These are phyloP conservation scores for Leucogyrophana mollusca DNA, from an alignment of 768 basidiomycete genomes.

Conservation along the genomic window DNA sequence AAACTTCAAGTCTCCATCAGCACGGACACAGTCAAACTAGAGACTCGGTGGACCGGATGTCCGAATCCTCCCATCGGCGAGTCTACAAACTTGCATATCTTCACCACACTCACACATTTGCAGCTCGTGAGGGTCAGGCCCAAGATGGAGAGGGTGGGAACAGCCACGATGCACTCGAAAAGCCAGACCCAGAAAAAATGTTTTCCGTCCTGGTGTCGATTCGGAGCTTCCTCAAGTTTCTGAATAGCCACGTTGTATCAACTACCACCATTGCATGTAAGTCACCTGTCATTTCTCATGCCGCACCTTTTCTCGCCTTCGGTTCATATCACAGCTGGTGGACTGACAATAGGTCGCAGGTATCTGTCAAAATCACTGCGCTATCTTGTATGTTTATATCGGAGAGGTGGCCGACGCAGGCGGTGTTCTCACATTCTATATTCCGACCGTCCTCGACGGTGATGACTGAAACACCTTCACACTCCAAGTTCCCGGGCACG, in stretches of 20 bases:
- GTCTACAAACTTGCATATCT: slow-evolving; percentile 3
- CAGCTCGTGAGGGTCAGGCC: slow-evolving; percentile 20
- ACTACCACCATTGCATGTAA: slow-evolving; percentile 83
- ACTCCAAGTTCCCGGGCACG: too few relatives aligned
- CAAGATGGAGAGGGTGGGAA: slow-evolving; percentile 33
- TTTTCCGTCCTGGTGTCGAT: slow-evolving; percentile 70
- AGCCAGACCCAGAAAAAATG: slow-evolving; percentile 53
- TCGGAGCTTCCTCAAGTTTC: slow-evolving; percentile 76
- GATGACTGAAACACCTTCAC: slow-evolving; percentile 21
- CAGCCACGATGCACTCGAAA: slow-evolving; percentile 34
- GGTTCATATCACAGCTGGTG: too few relatives aligned
- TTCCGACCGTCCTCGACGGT: slow-evolving; percentile 75
- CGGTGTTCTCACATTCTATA: slow-evolving; percentile 85
- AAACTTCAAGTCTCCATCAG: slow-evolving; percentile 50
- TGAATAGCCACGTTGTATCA: slow-evolving; percentile 77
- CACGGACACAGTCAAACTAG: slow-evolving; percentile 73
- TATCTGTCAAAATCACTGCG: slow-evolving; percentile 78
- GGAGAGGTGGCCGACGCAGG: slow-evolving; percentile 77
- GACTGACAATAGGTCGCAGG: too few relatives aligned
- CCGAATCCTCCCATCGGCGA: slow-evolving; percentile 58
- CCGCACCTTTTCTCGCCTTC: background rate
- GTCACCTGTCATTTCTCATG: slow-evolving; percentile 24
- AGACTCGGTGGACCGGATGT: slow-evolving; percentile 79
- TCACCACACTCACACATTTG: background rate
- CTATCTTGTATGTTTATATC: slow-evolving; percentile 88